phyloP scores from a whole-genome alignment of 768 basidiomycete genomes.

The Strobilomyces echinocephalus region DNA sequence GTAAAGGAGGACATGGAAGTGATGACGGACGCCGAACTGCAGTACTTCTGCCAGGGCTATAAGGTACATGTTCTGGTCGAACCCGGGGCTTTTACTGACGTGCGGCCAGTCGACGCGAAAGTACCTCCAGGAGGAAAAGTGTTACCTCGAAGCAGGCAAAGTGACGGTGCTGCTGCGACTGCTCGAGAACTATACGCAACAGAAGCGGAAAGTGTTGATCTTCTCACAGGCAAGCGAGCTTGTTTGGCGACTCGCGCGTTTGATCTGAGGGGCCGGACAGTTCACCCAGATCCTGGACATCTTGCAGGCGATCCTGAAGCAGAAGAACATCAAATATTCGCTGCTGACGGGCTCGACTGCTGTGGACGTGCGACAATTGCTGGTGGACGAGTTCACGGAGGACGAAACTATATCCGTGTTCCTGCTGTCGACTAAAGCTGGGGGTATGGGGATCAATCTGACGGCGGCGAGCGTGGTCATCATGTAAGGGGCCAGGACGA shows the following conservation, averaged over 20 bases:
- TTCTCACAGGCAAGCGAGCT: constrained; percentile 77
- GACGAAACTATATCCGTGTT: constrained; percentile 85
- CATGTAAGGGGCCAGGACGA: constrained; percentile 47
- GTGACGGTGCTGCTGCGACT: constrained; percentile 68
- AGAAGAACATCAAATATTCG: constrained; percentile 68
- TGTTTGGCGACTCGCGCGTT: background rate
- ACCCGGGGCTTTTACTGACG: constrained; percentile 3
- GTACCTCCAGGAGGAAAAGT: constrained; percentile 66
- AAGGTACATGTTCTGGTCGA: constrained; percentile 48
- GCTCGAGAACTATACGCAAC: constrained; percentile 57
- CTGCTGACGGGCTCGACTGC: constrained; percentile 89
- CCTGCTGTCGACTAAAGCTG: constrained; percentile 87
- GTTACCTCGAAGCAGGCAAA: constrained; percentile 87
- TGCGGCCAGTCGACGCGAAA: constrained; percentile 58
- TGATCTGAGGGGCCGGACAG: constrained; percentile 35
- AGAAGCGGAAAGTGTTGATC: constrained; percentile 80
- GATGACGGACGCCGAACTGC: constrained; percentile 97
- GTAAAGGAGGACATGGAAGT: constrained; percentile 98
- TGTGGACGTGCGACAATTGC: constrained; percentile 86
- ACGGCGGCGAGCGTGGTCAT: constrained; percentile 95
- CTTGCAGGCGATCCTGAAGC: constrained; percentile 74
- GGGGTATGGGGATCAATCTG: constrained; percentile 94
- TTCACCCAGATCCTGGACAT: constrained; percentile 97
- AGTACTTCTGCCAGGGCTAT: constrained; percentile 79
- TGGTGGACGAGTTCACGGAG: constrained; percentile 92